Conservation (phyloP, 768 basidiomycete genomes). For the Rubroboletus satanas region DNA sequence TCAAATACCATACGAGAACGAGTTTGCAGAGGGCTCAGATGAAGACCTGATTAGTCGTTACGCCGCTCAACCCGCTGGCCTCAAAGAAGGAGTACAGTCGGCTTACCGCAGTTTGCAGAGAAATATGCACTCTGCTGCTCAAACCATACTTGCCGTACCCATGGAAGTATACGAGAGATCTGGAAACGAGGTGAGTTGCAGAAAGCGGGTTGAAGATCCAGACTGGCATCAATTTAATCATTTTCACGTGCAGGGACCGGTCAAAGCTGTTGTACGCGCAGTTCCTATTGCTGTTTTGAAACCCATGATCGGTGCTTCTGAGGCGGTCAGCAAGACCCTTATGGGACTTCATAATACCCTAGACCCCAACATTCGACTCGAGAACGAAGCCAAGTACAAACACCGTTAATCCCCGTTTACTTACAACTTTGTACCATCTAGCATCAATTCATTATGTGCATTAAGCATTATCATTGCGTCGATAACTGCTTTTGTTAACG, state of each 20-base stretch:
- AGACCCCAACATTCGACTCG: constrained; percentile 77
- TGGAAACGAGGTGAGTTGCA: constrained; percentile 70
- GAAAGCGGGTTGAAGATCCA: not conserved
- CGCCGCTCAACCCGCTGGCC: constrained; percentile 82
- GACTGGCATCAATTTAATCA: not conserved
- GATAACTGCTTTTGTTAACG: not conserved
- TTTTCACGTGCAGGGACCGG: constrained; percentile 62
- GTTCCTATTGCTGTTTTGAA: constrained; percentile 96
- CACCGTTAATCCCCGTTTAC: constrained; percentile 45
- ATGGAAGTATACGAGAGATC: constrained; percentile 99
- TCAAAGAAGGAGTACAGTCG: constrained; percentile 82
- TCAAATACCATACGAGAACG: constrained; percentile 39
- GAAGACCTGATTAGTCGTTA: constrained; percentile 80
- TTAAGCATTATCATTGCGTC: constrained; percentile 1
- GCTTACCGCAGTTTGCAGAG: constrained; percentile 87
- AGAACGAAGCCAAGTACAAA: constrained; percentile 95
- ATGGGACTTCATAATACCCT: constrained; percentile 91
- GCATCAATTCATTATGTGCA: constrained; percentile 15
- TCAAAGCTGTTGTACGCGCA: constrained; percentile 91
- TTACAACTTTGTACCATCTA: constrained; percentile 20
- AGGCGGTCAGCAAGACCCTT: constrained; percentile 93
- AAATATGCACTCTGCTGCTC: constrained; percentile 91
- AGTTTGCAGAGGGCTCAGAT: constrained; percentile 29
- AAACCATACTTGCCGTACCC: constrained; percentile 96
- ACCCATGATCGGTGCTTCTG: constrained; percentile 97